Base-by-base conservation (phyloP, 1,284 basidiomycete species). In the Anthracocystis walkeri region DNA sequence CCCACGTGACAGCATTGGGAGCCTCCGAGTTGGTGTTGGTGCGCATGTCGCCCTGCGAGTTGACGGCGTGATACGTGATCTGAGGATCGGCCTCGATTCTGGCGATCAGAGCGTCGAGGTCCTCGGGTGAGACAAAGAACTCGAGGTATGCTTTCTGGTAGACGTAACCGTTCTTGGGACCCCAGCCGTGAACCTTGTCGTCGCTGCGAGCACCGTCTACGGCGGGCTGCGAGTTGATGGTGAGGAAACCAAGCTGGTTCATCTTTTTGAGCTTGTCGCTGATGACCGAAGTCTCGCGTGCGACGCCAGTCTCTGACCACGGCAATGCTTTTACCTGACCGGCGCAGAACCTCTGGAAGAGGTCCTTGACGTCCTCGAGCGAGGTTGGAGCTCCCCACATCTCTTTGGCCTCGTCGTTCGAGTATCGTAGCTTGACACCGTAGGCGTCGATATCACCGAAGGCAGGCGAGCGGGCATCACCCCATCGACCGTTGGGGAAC, bases 1-100 rank as follows among this genome's bases (percentile, higher is more conserved):
- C 97, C 97, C 96, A 99, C 0, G 97, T 99, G 50, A 99, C 97
- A 7, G 97, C 97, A 82, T 98, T 99, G 41, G 96, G 95, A 8
- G 94, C 93, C 38, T 96, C 93, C 1, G 92, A 92, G 71, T 92
- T 90, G 35, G 91, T 94, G 88, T 99, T 99, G 58, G 95, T 97
- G 60, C 91, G 89, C 79, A 98, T 89, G 83, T 98, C 95, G 51
- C 97, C 97, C 72, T 80, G 78, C 21, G 80, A 74, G 87, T 94
- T 94, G 85, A 94, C 94, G 57, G 95, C 94, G 83, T 98, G 95
- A 88, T 99, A 99, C 6, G 95, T 99, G 85, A 97, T 93, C 80
- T 92, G 90, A 63, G 90, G 89, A 82, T 98, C 93, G 45, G 90
- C 89, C 85, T 97, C 94, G 77, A 99, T 93, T 64, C 93, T 90